These are phyloP conservation scores for Raphanus hybrid DNA, from an alignment of 441 rosid species.

Conservation along the genomic window DNA sequence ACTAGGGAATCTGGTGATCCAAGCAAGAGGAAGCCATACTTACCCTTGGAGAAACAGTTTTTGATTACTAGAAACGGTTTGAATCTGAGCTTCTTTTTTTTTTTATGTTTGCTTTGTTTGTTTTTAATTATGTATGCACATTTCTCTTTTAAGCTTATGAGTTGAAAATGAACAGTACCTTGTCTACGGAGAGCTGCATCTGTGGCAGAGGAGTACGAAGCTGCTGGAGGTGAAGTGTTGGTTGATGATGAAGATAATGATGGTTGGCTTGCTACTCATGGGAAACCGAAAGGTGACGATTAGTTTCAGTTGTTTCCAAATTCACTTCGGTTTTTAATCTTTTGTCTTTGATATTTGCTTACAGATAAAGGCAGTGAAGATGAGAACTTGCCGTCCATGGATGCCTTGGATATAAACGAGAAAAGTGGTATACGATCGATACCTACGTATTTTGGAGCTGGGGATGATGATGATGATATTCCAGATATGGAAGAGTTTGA, in stretches of 20 bases:
- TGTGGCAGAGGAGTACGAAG: constrained; percentile 91
- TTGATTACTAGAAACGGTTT: constrained; percentile 93
- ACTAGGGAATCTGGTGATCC: constrained; percentile 96
- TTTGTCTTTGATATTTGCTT: constrained; percentile 15
- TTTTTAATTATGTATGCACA: neutral
- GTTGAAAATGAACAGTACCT: constrained; percentile 58
- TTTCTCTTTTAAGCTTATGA: neutral
- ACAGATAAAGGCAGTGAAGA: constrained; percentile 75
- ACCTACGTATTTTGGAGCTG: constrained; percentile 80
- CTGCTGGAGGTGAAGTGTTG: constrained; percentile 94
- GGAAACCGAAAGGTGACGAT: constrained; percentile 91
- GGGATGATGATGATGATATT: constrained; percentile 91
- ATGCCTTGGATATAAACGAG: constrained; percentile 68
- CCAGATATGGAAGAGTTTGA: constrained; percentile 94
- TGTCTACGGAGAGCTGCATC: constrained; percentile 95
- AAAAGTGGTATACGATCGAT: constrained; percentile 63
- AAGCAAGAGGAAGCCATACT: constrained; percentile 84
- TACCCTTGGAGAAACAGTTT: constrained; percentile 88
- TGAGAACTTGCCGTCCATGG: constrained; percentile 93
- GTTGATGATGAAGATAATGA: constrained; percentile 95
- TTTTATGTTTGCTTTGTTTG: constrained; percentile 6
- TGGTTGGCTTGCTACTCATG: constrained; percentile 99
- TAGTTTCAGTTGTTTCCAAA: no score
- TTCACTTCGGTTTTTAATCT: constrained; percentile 8
- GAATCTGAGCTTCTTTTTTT: constrained; percentile 20